Conservation (phyloP, 805 yeast genomes). For the baker's yeast (Saccharomyces cerevisiae) region DNA sequence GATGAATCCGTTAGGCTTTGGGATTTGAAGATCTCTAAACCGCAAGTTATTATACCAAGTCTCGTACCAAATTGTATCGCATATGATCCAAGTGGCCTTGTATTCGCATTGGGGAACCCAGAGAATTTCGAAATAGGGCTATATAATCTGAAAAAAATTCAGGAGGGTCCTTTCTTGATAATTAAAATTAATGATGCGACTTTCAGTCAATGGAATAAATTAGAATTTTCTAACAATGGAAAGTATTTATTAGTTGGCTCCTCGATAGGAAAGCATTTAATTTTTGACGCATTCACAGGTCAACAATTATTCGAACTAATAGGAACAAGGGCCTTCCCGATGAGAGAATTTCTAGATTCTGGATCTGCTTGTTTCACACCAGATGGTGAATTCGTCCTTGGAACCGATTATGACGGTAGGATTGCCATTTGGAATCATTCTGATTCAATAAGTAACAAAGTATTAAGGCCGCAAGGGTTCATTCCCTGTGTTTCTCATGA, state of each 20-base stretch:
- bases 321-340: conserved; percentile 43
- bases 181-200: conserved; percentile 28
- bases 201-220: conserved; percentile 45
- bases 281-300: conserved; percentile 68
- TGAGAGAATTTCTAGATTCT: conserved; percentile 38
- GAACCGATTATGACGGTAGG: conserved; percentile 50
- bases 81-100: conserved; percentile 76
- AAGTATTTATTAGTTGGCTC: conserved; percentile 52
- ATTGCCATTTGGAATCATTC: conserved; percentile 46
- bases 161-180: conserved; percentile 47
- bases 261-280: conserved; percentile 47
- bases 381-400: conserved; percentile 54
- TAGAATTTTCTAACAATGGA: conserved; percentile 77
- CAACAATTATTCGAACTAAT: conserved; percentile 37
- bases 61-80: conserved; percentile 53
- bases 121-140: conserved; percentile 41
- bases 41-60: conserved; percentile 53
- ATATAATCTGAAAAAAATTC: conserved; percentile 53
- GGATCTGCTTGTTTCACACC: conserved; percentile 57
- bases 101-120: conserved; percentile 60
- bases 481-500: conserved; percentile 26
- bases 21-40: conserved; percentile 67
- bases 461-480: conserved; percentile 21
- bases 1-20: conserved; percentile 80
- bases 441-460: conserved; percentile 24